phyloP scores from a whole-genome alignment of 805 yeast genomes.

The Maudiozyma serrabonitensis region DNA sequence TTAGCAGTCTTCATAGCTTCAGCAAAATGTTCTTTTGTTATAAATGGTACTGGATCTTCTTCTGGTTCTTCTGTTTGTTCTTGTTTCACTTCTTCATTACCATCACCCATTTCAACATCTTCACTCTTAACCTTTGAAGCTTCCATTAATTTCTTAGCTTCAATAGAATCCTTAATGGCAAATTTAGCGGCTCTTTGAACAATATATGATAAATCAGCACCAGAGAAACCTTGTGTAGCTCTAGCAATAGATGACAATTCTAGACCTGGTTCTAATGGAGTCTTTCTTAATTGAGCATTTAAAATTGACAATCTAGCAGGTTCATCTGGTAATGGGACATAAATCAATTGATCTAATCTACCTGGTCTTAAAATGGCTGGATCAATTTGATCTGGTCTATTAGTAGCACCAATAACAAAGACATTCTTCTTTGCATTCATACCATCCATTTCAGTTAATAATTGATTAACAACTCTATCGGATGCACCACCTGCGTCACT shows the following conservation, averaged over 20 bases:
- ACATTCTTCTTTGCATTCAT: conserved; percentile 99
- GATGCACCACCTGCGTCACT: conserved; percentile 99
- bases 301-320: conserved; percentile 86
- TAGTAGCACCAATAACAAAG: conserved; percentile 97
- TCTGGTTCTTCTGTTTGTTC: conserved; percentile 41
- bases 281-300: conserved; percentile 92
- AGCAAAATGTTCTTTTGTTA: conserved; percentile 88
- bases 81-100: conserved; percentile 29
- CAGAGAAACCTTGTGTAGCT: conserved; percentile 95
- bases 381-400: conserved; percentile 98
- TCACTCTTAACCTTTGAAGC: conserved; percentile 37
- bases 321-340: conserved; percentile 97
- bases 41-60: conserved; percentile 92
- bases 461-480: conserved; percentile 95
- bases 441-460: conserved; percentile 98
- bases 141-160: conserved; percentile 51
- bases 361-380: conserved; percentile 99
- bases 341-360: conserved; percentile 94
- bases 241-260: conserved; percentile 82
- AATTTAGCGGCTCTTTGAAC: conserved; percentile 98
- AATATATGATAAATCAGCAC: conserved; percentile 96
- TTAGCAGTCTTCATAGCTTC: conserved; percentile 99
- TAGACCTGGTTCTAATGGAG: conserved; percentile 96
- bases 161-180: conserved; percentile 96
- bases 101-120: conserved; percentile 36